These are phyloP conservation scores for Ciborinia camelliae DNA, from an alignment of 2,329 filamentous ascomycete species.

Conservation along the genomic window DNA sequence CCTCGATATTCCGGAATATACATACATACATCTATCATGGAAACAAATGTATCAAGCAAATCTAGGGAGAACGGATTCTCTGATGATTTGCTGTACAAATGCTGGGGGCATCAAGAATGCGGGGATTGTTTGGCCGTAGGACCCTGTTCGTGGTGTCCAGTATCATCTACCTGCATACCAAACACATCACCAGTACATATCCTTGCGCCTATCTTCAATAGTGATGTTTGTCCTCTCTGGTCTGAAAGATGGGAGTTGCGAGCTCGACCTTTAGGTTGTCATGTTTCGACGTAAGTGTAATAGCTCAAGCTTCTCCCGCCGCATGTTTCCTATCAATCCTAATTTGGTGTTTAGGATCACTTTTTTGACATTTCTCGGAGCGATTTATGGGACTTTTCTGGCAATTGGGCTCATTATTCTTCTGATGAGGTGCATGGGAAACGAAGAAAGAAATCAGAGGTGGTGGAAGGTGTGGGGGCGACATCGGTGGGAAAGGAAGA, in stretches of 20 bases:
- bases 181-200: constrained; percentile 46
- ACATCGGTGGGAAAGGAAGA: neutral
- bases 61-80: neutral
- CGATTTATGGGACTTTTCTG: constrained; percentile 35
- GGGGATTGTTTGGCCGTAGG: constrained; percentile 43
- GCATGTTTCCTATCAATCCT: neutral
- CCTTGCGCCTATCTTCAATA: constrained; percentile 50
- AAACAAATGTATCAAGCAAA: neutral
- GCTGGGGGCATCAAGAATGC: constrained; percentile 50
- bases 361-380: constrained; percentile 39
- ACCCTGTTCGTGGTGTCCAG: constrained; percentile 34
- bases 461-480: neutral
- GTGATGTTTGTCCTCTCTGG: constrained; percentile 51
- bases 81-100: neutral
- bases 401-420: constrained; percentile 23
- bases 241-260: constrained; percentile 46
- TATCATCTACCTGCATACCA: constrained; percentile 51
- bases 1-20: neutral
- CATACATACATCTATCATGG: neutral
- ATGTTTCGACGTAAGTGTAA: constrained; percentile 39
- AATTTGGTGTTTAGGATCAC: constrained; percentile 35
- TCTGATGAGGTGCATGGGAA: neutral
- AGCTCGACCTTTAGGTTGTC: constrained; percentile 41
- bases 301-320: neutral
- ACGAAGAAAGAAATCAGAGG: neutral